A percentile compares a stretch with the other conserved stretches of the same genome.
Conservation (phyloP, 805 yeast genomes). For the Pichia phayaonensis region DNA sequence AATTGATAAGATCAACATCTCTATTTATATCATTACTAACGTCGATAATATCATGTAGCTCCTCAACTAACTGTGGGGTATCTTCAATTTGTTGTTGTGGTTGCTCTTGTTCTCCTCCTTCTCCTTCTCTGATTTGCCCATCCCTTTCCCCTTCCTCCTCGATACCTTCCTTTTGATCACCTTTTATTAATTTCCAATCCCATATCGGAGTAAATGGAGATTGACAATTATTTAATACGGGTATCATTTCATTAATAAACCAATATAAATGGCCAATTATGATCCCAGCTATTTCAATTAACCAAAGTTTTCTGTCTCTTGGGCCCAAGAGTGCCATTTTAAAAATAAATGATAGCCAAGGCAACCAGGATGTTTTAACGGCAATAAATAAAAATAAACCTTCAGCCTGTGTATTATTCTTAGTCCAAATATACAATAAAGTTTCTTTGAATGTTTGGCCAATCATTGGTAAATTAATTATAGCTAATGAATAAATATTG, state of each 20-base stretch:
- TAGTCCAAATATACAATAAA: constrained; percentile 40
- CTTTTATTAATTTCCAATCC: constrained; percentile 22
- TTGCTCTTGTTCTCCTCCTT: background rate
- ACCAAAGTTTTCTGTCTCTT: constrained; percentile 2
- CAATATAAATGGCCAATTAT: constrained; percentile 36
- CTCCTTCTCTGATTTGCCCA: background rate
- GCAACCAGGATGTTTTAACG: constrained; percentile 37
- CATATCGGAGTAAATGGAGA: constrained; percentile 37
- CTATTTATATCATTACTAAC: background rate
- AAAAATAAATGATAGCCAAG: constrained; percentile 30
- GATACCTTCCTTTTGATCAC: background rate
- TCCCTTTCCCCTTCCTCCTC: background rate
- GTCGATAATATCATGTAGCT: background rate
- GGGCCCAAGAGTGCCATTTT: constrained; percentile 8
- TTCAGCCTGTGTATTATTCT: constrained; percentile 35
- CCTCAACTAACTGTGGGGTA: background rate
- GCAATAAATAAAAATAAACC: constrained; percentile 34
- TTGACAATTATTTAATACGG: constrained; percentile 29
- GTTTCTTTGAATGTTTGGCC: constrained; percentile 33
- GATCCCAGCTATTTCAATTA: constrained; percentile 29
- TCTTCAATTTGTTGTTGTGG: background rate
- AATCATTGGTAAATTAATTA: constrained; percentile 26
- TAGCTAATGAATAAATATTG: constrained; percentile 24
- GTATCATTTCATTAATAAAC: constrained; percentile 35
- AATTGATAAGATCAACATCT: background rate